Evolutionary conservation across 306 rosid genomes (phyloP), one percentile per base, ranked within the genome.

Genomic region (Myrica gale): DNA sequence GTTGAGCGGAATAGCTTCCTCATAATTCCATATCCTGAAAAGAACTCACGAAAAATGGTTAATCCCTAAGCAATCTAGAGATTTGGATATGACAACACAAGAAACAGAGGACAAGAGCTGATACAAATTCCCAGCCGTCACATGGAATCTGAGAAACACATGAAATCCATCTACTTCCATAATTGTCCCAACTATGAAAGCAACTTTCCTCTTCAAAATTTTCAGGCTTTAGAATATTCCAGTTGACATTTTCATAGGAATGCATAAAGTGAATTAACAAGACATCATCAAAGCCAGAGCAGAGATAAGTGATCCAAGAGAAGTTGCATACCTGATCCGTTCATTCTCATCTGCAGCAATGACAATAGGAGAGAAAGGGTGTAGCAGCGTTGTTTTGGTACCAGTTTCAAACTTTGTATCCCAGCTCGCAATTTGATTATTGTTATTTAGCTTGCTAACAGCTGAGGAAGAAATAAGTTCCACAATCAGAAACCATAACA

Each of bases 341-440:
- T 96, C 99, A 84, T 90, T 92, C 87, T 90, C 98, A 68, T 96
- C 98, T 17, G 94, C 99, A 62, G 94, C 98, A 55, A 96, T 84
- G 68, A 92, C 97, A 60, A 96, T 80, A 66, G 98, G 98, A 78
- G 99, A 90, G 77, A 92, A 96, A 71, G 99, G 98, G 65, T 92
- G 97, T 76, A 96, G 86, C 92, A 96, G 82, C 55, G 83, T 83
- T 48, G 88, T 82, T 77, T 89, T 93, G 26, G 97, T 90, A 48
- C 93, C 98, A 10, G 79, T 81, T 74, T 85, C 91, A 72, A 85
- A 88, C 84, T 81, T 92, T 9, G 91, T 89, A 81, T 92, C 97
- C 97, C 96, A 90, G 87, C 91, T 89, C 53, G 99, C 97, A 77
- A 95, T 90, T 74, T 88, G 93, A 81, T 89, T 92, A 70, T 84